phyloP scores from a whole-genome alignment of 2,329 filamentous ascomycete genomes.

The Penicillium griseofulvum region DNA sequence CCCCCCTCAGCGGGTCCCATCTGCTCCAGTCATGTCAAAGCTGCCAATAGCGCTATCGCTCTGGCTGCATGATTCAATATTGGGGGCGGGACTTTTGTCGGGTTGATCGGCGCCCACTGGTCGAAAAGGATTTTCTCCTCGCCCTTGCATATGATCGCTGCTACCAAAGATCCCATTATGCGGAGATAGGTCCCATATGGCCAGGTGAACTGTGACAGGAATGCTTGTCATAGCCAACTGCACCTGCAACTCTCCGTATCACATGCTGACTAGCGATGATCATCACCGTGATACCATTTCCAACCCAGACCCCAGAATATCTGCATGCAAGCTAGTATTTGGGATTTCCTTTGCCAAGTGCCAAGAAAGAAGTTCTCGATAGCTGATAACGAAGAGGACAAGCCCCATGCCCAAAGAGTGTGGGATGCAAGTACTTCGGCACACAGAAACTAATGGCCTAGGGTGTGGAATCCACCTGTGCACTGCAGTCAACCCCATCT shows the following conservation, averaged over 20 bases:
- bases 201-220: slow-evolving; percentile 2
- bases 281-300: not conserved
- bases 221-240: slow-evolving; percentile 19
- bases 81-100: not conserved
- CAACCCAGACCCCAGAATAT: not conserved
- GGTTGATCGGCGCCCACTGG: not conserved
- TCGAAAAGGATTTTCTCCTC: not conserved
- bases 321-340: not conserved
- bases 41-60: not conserved
- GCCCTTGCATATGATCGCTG: slow-evolving; percentile 22
- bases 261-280: slow-evolving; percentile 2
- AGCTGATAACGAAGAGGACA: not conserved
- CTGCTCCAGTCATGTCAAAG: not conserved
- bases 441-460: not conserved
- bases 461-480: not conserved
- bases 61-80: not conserved
- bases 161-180: slow-evolving; percentile 7
- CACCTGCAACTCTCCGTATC: slow-evolving; percentile 11
- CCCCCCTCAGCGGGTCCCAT: not conserved
- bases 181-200: slow-evolving; percentile 9
- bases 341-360: not conserved
- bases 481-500: not conserved
- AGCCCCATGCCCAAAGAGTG: not conserved
- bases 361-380: not conserved
- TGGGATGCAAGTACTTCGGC: not conserved